Conservation (phyloP, 2,329 filamentous ascomycete genomes). For the Aureobasidium sp. region DNA sequence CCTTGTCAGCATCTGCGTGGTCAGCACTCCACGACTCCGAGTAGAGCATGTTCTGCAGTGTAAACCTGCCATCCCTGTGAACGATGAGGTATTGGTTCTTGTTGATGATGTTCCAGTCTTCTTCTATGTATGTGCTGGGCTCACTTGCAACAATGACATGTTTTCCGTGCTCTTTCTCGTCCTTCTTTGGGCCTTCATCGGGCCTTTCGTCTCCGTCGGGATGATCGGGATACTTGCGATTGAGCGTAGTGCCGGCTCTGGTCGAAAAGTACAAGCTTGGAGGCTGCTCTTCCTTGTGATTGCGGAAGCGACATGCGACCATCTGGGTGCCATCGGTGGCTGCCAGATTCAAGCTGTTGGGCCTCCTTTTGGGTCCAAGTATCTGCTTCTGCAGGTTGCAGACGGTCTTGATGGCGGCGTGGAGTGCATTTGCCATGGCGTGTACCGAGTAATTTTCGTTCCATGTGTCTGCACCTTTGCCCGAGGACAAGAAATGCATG, state of each 20-base stretch:
- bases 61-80: constrained; percentile 25
- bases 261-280: constrained; percentile 42
- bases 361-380: constrained; percentile 32
- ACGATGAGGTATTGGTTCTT: constrained; percentile 39
- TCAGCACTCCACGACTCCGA: constrained; percentile 30
- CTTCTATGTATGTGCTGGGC: constrained; percentile 44
- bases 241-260: constrained; percentile 43
- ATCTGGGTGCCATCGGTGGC: constrained; percentile 42
- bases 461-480: constrained; percentile 31
- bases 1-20: constrained; percentile 18
- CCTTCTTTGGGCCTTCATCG: constrained; percentile 23
- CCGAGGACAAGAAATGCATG: constrained; percentile 36
- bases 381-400: constrained; percentile 37
- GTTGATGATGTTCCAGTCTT: constrained; percentile 43
- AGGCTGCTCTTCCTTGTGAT: constrained; percentile 43
- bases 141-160: constrained; percentile 48
- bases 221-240: constrained; percentile 43
- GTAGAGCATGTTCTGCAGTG: constrained; percentile 25
- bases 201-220: constrained; percentile 33
- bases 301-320: constrained; percentile 44
- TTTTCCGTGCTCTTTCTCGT: constrained; percentile 34
- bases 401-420: constrained; percentile 33
- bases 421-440: constrained; percentile 38
- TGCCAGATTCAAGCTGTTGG: constrained; percentile 45
- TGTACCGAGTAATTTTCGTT: constrained; percentile 32